These are phyloP conservation scores for Morella rubra DNA, from an alignment of 306 rosid genomes.

Conservation along the genomic window DNA sequence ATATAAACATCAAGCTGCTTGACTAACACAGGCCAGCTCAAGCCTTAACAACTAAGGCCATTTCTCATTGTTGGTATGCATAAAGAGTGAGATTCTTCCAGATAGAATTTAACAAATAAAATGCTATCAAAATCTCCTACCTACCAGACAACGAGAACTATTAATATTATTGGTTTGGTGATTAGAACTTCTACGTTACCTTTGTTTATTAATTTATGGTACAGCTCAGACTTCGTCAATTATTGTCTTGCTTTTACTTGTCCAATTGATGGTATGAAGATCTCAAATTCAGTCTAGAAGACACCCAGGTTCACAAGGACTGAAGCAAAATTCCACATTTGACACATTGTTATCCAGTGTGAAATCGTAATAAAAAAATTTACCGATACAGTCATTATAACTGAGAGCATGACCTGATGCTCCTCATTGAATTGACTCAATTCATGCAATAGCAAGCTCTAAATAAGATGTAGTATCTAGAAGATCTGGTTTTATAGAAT, in stretches of 20 bases:
- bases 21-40: neutral
- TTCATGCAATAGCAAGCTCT: neutral
- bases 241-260: neutral
- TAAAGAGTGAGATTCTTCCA: too few relatives aligned
- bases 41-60: too few relatives aligned
- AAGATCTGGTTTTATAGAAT: neutral
- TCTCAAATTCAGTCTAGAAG: neutral
- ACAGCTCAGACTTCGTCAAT: too few relatives aligned
- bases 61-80: too few relatives aligned
- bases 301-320: too few relatives aligned
- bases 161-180: neutral
- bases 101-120: too few relatives aligned
- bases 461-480: neutral
- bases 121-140: too few relatives aligned
- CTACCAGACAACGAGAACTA: too few relatives aligned
- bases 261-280: neutral
- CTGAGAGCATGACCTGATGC: neutral
- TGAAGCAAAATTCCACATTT: too few relatives aligned
- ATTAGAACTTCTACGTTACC: neutral
- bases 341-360: too few relatives aligned
- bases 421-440: neutral
- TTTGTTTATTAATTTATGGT: neutral
- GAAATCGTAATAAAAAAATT: too few relatives aligned
- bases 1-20: neutral
- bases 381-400: too few relatives aligned